Evolutionary conservation across 192 early-diverging fungal genomes (phyloP).

Genomic region (Podila epicladia): DNA sequence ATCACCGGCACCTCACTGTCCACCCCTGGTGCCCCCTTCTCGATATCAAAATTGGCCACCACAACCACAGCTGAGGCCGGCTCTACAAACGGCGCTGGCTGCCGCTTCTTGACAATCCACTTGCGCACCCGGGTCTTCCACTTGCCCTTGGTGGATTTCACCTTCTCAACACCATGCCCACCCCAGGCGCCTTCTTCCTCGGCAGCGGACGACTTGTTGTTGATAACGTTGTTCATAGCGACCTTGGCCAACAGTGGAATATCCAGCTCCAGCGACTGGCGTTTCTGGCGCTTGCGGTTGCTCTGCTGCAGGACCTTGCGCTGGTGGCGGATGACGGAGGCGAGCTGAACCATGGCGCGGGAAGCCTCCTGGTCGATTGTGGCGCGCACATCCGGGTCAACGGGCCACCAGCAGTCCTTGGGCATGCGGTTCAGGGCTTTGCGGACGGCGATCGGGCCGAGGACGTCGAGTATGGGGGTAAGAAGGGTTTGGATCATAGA

Average conservation of each 20-base stretch:
- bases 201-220: background rate
- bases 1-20: too few relatives aligned
- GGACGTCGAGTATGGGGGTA: conserved; percentile 16
- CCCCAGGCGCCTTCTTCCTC: background rate
- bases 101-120: too few relatives aligned
- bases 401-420: conserved; percentile 44
- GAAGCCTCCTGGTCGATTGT: conserved; percentile 28
- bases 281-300: too few relatives aligned
- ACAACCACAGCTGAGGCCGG: too few relatives aligned
- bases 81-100: too few relatives aligned
- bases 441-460: conserved; percentile 31
- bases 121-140: too few relatives aligned
- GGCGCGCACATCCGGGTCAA: conserved; percentile 28
- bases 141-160: too few relatives aligned
- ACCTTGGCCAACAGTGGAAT: too few relatives aligned
- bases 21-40: too few relatives aligned
- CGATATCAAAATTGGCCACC: too few relatives aligned
- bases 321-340: conserved; percentile 1
- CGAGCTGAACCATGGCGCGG: conserved; percentile 19
- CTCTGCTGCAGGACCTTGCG: background rate
- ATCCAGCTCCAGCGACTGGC: too few relatives aligned
- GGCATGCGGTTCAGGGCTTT: conserved; percentile 38
- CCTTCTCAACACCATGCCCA: background rate
- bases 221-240: too few relatives aligned
- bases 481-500: conserved; percentile 18